Percentiles rank a stretch among this genome's conserved stretches.
These are phyloP conservation scores for Scedosporium aurantiacum DNA, from an alignment of 2,329 filamentous ascomycete species.

Conservation along the genomic window DNA sequence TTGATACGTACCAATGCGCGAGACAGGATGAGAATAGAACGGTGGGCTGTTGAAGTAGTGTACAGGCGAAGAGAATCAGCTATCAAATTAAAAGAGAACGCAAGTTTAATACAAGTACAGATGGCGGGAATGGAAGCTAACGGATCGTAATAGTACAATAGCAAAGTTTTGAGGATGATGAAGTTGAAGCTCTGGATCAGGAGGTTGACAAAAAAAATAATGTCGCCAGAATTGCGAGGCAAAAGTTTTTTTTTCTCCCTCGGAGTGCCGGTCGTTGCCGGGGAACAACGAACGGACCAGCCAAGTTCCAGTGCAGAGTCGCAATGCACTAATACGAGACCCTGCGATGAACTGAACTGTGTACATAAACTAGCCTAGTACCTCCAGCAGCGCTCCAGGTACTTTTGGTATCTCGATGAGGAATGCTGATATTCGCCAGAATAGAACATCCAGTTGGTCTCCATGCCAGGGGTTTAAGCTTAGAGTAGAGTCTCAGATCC, in stretches of 20 bases:
- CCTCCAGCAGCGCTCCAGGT: too few relatives aligned
- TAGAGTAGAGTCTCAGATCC: too few relatives aligned
- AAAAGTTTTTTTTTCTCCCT: not conserved
- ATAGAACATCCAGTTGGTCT: too few relatives aligned
- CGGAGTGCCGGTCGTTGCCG: not conserved
- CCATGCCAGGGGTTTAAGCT: too few relatives aligned
- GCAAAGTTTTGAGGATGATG: not conserved
- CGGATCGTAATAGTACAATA: not conserved
- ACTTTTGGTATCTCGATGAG: too few relatives aligned
- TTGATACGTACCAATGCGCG: not conserved
- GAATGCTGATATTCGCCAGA: too few relatives aligned
- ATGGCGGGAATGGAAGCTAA: not conserved
- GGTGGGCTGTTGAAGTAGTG: not conserved
- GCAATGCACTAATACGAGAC: too few relatives aligned
- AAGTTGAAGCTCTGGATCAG: not conserved
- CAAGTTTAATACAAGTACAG: slow-evolving; percentile 1
- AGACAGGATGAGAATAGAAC: not conserved
- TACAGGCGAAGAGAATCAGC: not conserved
- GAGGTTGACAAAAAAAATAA: not conserved
- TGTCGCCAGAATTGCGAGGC: not conserved
- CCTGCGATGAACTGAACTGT: too few relatives aligned
- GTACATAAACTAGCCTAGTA: too few relatives aligned
- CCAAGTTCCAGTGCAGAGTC: too few relatives aligned
- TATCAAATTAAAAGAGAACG: not conserved
- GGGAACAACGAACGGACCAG: not conserved